A percentile compares a stretch with the other conserved stretches of the same genome.
These are phyloP conservation scores for Penicillium polonicum DNA, from an alignment of 2,329 filamentous ascomycete species.

Conservation along the genomic window DNA sequence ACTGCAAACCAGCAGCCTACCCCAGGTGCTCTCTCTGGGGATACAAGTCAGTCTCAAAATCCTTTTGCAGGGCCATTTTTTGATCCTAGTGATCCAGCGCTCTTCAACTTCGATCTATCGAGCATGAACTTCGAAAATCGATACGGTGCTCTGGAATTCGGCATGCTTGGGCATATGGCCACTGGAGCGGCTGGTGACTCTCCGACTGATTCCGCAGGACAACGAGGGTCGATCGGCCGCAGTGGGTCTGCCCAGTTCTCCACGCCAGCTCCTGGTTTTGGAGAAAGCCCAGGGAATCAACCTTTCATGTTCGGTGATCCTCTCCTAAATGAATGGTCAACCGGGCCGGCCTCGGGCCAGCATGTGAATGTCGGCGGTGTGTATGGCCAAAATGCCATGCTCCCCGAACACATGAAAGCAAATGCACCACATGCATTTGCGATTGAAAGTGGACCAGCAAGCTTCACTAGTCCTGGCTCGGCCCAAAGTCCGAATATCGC, in stretches of 20 bases:
- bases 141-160: constrained; percentile 92
- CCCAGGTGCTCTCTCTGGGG: constrained; percentile 50
- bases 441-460: constrained; percentile 58
- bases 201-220: constrained; percentile 60
- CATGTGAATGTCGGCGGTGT: constrained; percentile 38
- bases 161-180: constrained; percentile 94
- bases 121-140: constrained; percentile 94
- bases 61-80: constrained; percentile 64
- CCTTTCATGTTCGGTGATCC: constrained; percentile 49
- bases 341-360: constrained; percentile 35
- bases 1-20: constrained; percentile 49
- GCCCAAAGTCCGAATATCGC: constrained; percentile 54
- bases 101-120: constrained; percentile 95
- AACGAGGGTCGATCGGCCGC: constrained; percentile 47
- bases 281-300: constrained; percentile 46
- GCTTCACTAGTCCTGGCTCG: constrained; percentile 59
- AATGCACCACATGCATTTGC: constrained; percentile 59
- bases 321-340: constrained; percentile 48
- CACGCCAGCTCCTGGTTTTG: constrained; percentile 42
- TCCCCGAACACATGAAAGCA: constrained; percentile 44
- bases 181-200: constrained; percentile 83
- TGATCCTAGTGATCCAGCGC: constrained; percentile 83
- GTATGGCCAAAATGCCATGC: constrained; percentile 40
- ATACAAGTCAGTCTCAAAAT: constrained; percentile 38
- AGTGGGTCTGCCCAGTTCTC: constrained; percentile 44